Evolutionary conservation across 202 grass and related monocot genomes (phyloP), one percentile per base, ranked within the genome.

Genomic region (Panicum virgatum): DNA sequence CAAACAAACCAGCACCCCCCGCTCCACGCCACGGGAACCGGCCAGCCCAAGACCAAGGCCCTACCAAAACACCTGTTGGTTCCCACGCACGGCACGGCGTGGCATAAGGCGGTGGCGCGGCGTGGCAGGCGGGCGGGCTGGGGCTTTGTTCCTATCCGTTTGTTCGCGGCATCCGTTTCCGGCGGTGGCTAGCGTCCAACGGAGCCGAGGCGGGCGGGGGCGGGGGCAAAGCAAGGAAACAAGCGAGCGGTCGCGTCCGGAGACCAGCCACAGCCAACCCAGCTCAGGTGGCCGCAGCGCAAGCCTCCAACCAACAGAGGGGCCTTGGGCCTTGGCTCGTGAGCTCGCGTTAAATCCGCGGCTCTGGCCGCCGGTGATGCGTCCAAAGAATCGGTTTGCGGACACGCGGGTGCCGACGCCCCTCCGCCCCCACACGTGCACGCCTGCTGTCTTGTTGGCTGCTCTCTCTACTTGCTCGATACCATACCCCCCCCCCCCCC

Each of bases 361-460:
- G 32, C 3, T 34, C 3, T 34, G 3, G 32, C 32, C 32, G 32
- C 32, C 32, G 32, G 32, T 34, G 32, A 34, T 34, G 32, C 44
- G 44, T 76, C 81, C 81, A 83, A 83, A 36, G 48, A 58, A 83
- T 83, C 72, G 18, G 72, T n/a, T 46, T 4, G 70, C 22, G 16
- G 70, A 54, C 80, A 39, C 80, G 46, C 34, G 34, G 80, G 47
- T 52, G 44, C 58, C 69, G 69, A 56, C 69, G 45, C n/a, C 12
- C 13, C 44, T 4, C 5, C 5, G 4, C 40, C 40, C 9, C 40
- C 58, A 30, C 27, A 27, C 59, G 59, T 62, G 59, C 43, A 25
- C 40, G 22, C 36, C 63, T 66, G 36, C 7, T 34, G 0, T 4
- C 32, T 34, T 6, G 12, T 34, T 6, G 12, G 51, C 51, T n/a